Percentiles rank a stretch among this genome's conserved stretches.
These are phyloP conservation scores for Podospora pseudocomata DNA, from an alignment of 495 filamentous ascomycete species.

Conservation along the genomic window DNA sequence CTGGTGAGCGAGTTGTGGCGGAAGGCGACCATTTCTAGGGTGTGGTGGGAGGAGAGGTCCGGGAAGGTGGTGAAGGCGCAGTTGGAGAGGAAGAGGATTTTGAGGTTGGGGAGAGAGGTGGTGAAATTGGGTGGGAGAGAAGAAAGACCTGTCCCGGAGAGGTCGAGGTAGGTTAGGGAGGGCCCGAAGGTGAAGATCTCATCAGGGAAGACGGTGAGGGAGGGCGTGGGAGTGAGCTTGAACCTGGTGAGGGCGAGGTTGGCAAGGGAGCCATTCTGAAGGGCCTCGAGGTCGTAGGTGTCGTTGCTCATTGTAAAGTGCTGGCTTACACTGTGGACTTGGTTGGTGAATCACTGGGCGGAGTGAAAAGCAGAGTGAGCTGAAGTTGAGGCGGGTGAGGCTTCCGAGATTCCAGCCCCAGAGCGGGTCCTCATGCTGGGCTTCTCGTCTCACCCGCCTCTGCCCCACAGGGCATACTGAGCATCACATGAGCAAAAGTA, in stretches of 20 bases:
- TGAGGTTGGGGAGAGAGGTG: slow-evolving; percentile 38
- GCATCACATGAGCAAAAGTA: neutral
- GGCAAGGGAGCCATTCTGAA: slow-evolving; percentile 29
- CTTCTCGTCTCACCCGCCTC: neutral
- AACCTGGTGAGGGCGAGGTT: slow-evolving; percentile 30
- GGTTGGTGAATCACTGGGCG: neutral
- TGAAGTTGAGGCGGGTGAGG: neutral
- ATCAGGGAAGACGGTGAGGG: slow-evolving; percentile 36
- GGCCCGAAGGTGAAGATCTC: slow-evolving; percentile 39
- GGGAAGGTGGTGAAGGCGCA: slow-evolving; percentile 46
- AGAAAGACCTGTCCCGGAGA: slow-evolving; percentile 43
- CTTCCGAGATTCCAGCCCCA: neutral
- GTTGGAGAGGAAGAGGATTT: slow-evolving; percentile 42
- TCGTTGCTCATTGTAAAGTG: neutral
- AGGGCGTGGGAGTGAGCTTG: slow-evolving; percentile 35
- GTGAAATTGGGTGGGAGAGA: slow-evolving; percentile 38
- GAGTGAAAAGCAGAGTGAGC: slow-evolving; percentile 3
- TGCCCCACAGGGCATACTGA: neutral
- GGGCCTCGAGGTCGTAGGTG: slow-evolving; percentile 31
- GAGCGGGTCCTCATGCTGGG: slow-evolving; percentile 1
- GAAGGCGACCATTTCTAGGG: slow-evolving; percentile 46
- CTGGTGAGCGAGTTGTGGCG: slow-evolving; percentile 42
- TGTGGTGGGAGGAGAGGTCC: slow-evolving; percentile 37
- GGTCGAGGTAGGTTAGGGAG: slow-evolving; percentile 43
- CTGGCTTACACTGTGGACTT: neutral